These are phyloP conservation scores for Scedosporium boydii DNA, from an alignment of 2,329 filamentous ascomycete species.

Conservation along the genomic window DNA sequence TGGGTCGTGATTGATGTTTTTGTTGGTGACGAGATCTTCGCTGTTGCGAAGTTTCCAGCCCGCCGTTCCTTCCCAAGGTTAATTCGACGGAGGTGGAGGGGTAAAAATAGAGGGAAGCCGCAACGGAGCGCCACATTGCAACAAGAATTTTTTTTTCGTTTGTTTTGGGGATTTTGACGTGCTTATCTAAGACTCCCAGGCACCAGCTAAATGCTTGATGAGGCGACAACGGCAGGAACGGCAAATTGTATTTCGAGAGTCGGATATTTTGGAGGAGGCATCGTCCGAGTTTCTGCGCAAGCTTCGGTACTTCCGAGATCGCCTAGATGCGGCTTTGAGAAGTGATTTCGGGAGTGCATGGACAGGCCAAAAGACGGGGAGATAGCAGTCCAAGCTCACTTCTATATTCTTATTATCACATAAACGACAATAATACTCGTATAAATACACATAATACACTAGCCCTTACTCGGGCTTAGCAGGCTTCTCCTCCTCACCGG, in stretches of 20 bases:
- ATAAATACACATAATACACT: conserved; percentile 8
- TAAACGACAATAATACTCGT: not conserved
- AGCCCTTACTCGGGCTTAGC: not conserved
- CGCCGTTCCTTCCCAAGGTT: not conserved
- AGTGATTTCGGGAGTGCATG: too few relatives aligned
- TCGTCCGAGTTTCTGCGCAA: not conserved
- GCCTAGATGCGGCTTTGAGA: too few relatives aligned
- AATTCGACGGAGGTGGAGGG: conserved; percentile 1
- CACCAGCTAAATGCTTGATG: not conserved
- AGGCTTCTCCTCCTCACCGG: not conserved
- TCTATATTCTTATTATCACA: not conserved
- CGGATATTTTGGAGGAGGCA: too few relatives aligned
- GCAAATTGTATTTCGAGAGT: too few relatives aligned
- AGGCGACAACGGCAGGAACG: not conserved
- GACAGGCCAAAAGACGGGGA: not conserved
- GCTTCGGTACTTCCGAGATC: not conserved
- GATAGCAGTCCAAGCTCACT: not conserved
- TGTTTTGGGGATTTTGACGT: not conserved
- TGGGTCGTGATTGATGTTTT: conserved; percentile 16
- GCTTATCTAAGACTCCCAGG: conserved; percentile 4
- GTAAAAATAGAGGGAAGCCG: not conserved
- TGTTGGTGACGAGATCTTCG: conserved; percentile 18
- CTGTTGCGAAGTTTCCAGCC: conserved; percentile 16
- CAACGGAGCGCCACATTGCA: not conserved
- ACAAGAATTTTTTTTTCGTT: too few relatives aligned